Conservation (phyloP, 2,329 filamentous ascomycete genomes). For the Cyclaneusma minus region DNA sequence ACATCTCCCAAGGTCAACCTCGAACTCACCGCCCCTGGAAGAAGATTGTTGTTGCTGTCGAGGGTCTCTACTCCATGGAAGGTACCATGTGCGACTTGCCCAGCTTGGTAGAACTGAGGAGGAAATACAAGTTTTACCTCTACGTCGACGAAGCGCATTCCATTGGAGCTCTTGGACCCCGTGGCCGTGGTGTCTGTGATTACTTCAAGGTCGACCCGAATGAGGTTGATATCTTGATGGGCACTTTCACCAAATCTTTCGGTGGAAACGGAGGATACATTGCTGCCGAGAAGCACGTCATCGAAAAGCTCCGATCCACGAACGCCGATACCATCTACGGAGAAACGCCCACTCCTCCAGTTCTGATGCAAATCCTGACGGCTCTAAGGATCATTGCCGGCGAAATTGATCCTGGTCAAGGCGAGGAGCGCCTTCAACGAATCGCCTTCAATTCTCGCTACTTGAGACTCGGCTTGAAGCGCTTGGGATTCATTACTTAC, state of each 20-base stretch:
- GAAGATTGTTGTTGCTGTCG: conserved; percentile 93
- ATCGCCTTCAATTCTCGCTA: conserved; percentile 98
- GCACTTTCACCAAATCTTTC: conserved; percentile 95
- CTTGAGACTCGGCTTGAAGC: conserved; percentile 91
- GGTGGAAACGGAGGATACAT: conserved; percentile 96
- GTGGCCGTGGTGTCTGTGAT: conserved; percentile 85
- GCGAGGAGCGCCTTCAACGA: conserved; percentile 86
- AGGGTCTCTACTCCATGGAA: conserved; percentile 98
- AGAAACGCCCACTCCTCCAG: conserved; percentile 74
- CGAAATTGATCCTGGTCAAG: conserved; percentile 76
- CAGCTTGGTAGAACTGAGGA: conserved; percentile 71
- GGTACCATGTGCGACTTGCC: conserved; percentile 98
- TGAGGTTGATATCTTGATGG: conserved; percentile 93
- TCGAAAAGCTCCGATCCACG: conserved; percentile 75
- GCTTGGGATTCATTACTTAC: conserved; percentile 90
- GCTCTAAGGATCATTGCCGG: conserved; percentile 81
- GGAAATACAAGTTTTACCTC: conserved; percentile 91
- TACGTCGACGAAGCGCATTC: conserved; percentile 97
- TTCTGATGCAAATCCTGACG: conserved; percentile 79
- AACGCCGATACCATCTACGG: conserved; percentile 80
- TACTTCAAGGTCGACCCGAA: conserved; percentile 84
- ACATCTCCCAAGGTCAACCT: conserved; percentile 90
- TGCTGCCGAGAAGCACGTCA: conserved; percentile 74
- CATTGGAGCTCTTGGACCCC: conserved; percentile 78
- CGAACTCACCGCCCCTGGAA: conserved; percentile 98